phyloP scores from a whole-genome alignment of 2,329 filamentous ascomycete genomes.

The Diplodia scrobiculata region DNA sequence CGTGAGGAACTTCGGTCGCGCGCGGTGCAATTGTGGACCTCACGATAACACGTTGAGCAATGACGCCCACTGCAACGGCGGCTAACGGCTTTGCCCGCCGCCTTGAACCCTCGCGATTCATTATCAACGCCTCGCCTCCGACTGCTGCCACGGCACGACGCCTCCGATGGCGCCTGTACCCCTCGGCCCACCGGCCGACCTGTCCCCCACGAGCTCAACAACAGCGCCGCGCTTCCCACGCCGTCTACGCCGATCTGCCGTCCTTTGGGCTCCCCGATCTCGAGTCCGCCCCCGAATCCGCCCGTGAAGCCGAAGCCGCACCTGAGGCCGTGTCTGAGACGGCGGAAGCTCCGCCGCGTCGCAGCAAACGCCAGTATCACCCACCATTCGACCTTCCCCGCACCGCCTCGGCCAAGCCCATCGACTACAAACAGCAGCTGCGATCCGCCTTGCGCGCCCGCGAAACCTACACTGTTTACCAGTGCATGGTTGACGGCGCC shows the following conservation, averaged over 20 bases:
- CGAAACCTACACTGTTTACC: slow-evolving; percentile 19
- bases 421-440: slow-evolving; percentile 4
- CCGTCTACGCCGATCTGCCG: slow-evolving; percentile 1
- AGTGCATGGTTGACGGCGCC: slow-evolving; percentile 32
- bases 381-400: not conserved
- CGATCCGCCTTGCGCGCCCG: slow-evolving; percentile 8
- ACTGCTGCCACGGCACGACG: not conserved
- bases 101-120: not conserved
- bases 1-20: slow-evolving; percentile 5
- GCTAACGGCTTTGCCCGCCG: not conserved
- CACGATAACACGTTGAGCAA: slow-evolving; percentile 20
- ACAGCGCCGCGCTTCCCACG: slow-evolving; percentile 17
- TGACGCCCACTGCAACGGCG: slow-evolving; percentile 12
- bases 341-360: not conserved
- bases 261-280: not conserved
- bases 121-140: slow-evolving; percentile 1
- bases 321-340: not conserved
- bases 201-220: slow-evolving; percentile 3
- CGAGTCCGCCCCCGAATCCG: not conserved
- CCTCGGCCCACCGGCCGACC: not conserved
- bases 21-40: slow-evolving; percentile 27
- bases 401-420: not conserved
- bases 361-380: not conserved
- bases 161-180: not conserved
- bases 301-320: not conserved